phyloP scores from a whole-genome alignment of 306 rosid genomes.

The Pachyrhizus erosus region DNA sequence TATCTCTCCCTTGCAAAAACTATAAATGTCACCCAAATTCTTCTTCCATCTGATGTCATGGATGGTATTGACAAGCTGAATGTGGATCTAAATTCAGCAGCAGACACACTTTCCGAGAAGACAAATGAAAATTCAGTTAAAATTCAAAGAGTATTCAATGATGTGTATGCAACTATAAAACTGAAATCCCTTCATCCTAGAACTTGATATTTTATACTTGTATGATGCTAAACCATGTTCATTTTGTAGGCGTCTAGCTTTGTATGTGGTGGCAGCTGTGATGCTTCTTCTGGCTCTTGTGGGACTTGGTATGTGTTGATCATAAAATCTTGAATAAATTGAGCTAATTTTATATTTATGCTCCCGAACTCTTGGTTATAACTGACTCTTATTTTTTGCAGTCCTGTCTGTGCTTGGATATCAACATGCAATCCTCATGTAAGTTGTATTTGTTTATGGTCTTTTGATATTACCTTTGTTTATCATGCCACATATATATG shows the following conservation, averaged over 20 bases:
- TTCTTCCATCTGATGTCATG: constrained; percentile 85
- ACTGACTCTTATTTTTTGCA: constrained; percentile 55
- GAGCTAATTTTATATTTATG: constrained; percentile 4
- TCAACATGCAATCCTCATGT: constrained; percentile 92
- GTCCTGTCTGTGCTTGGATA: constrained; percentile 81
- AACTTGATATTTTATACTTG: neutral
- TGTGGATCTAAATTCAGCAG: constrained; percentile 76
- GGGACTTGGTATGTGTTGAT: constrained; percentile 75
- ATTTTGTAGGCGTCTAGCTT: constrained; percentile 67
- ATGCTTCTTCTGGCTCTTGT: constrained; percentile 84
- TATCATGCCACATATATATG: constrained; percentile 18
- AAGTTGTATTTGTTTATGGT: constrained; percentile 46
- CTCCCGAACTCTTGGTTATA: constrained; percentile 7
- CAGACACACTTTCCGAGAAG: constrained; percentile 68
- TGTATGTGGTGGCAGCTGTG: constrained; percentile 79
- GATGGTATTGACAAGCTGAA: constrained; percentile 79
- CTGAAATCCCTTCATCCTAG: constrained; percentile 23
- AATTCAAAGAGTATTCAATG: constrained; percentile 67
- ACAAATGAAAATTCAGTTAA: constrained; percentile 74
- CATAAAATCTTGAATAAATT: constrained; percentile 16
- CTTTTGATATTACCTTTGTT: constrained; percentile 12
- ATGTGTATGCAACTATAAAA: constrained; percentile 67
- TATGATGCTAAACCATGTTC: constrained; percentile 48
- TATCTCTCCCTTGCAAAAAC: constrained; percentile 94
- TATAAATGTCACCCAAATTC: constrained; percentile 75